A percentile compares a stretch with the other conserved stretches of the same genome.
phyloP scores from a whole-genome alignment of 345 rosid genomes.

The Acer yangbiense region DNA sequence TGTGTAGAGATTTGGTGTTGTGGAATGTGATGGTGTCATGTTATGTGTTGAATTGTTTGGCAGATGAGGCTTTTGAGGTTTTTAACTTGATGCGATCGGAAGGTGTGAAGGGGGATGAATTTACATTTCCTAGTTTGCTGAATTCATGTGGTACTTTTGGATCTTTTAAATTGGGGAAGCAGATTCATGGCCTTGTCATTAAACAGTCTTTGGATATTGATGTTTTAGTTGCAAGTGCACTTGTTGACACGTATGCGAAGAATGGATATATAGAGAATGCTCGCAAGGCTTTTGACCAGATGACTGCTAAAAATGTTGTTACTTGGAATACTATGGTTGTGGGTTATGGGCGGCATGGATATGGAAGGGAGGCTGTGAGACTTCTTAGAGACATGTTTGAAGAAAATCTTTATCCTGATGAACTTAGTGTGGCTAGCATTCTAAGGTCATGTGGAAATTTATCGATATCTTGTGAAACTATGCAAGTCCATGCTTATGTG shows the following conservation, averaged over 20 bases:
- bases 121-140: conserved; percentile 61
- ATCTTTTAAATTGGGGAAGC: conserved; percentile 44
- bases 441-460: conserved; percentile 54
- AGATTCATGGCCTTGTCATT: conserved; percentile 50
- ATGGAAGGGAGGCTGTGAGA: conserved; percentile 53
- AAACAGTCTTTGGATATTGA: conserved; percentile 51
- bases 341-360: conserved; percentile 54
- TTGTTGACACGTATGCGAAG: conserved; percentile 64
- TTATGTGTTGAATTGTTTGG: conserved; percentile 48
- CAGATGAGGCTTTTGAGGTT: conserved; percentile 44
- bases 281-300: conserved; percentile 48
- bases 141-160: conserved; percentile 42
- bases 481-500: conserved; percentile 50
- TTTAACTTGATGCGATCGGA: conserved; percentile 48
- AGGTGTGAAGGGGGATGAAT: conserved; percentile 48
- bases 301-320: conserved; percentile 56
- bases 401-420: conserved; percentile 51
- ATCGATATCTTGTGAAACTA: conserved; percentile 43
- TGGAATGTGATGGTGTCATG: conserved; percentile 68
- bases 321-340: conserved; percentile 75
- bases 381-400: conserved; percentile 48
- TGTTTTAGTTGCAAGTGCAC: conserved; percentile 55
- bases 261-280: conserved; percentile 44
- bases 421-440: conserved; percentile 59
- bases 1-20: conserved; percentile 50